These are phyloP conservation scores for Syzygium syzygioides DNA, from an alignment of 441 rosid species.

Conservation along the genomic window DNA sequence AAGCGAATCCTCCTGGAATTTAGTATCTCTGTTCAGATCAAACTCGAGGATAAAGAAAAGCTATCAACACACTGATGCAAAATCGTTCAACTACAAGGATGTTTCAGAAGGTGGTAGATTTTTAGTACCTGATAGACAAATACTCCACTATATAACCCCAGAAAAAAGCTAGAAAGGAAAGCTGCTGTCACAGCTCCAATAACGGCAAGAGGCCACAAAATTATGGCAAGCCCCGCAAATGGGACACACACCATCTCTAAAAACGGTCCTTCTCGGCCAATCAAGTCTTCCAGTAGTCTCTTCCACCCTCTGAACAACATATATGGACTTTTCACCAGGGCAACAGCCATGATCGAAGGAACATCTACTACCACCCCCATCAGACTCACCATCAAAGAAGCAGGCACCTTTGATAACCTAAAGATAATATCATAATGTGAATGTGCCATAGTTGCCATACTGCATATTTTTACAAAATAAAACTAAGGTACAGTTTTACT, in stretches of 20 bases:
- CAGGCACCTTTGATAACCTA: slow-evolving; percentile 59
- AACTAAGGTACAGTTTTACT: slow-evolving; percentile 21
- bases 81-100: neutral
- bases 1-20: slow-evolving; percentile 67
- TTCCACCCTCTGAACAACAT: slow-evolving; percentile 88
- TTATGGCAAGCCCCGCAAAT: slow-evolving; percentile 79
- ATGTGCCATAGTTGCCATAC: neutral
- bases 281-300: slow-evolving; percentile 78
- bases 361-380: slow-evolving; percentile 61
- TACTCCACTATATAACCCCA: slow-evolving; percentile 68
- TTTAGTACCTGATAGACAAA: slow-evolving; percentile 67
- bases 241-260: slow-evolving; percentile 86
- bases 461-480: neutral
- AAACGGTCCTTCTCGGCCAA: slow-evolving; percentile 90
- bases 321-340: slow-evolving; percentile 79
- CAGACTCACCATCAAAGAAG: slow-evolving; percentile 53
- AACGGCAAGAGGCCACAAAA: slow-evolving; percentile 86
- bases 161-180: slow-evolving; percentile 52
- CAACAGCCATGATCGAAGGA: slow-evolving; percentile 47
- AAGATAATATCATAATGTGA: slow-evolving; percentile 2
- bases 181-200: slow-evolving; percentile 57
- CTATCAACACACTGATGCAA: neutral
- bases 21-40: slow-evolving; percentile 11
- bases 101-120: neutral
- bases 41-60: slow-evolving; percentile 1